Percentiles rank a stretch among this genome's conserved stretches.
Conservation (phyloP, 345 rosid genomes). For the Rhodamnia rubescens region DNA sequence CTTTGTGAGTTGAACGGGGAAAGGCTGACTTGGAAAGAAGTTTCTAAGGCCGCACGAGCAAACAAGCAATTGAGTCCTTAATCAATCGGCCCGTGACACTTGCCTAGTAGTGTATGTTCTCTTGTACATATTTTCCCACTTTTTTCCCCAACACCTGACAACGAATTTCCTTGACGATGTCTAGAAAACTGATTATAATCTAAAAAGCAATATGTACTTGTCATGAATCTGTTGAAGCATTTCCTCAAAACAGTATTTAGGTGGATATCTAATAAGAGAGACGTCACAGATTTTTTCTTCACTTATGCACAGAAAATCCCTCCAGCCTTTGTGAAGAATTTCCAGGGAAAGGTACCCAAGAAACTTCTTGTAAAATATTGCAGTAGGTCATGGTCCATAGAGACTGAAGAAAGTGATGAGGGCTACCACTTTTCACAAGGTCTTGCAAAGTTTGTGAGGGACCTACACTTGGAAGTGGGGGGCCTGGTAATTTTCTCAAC, state of each 20-base stretch:
- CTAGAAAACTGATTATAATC: no score
- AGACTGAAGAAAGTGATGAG: neutral
- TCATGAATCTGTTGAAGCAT: neutral
- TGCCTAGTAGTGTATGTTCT: no score
- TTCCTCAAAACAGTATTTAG: neutral
- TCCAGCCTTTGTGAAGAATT: neutral
- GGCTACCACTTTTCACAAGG: neutral
- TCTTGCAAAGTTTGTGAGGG: neutral
- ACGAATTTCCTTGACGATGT: no score
- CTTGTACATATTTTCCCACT: no score
- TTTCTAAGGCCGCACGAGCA: no score
- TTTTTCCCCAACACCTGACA: no score
- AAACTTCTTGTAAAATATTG: neutral
- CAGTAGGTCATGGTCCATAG: neutral
- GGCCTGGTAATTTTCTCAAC: neutral
- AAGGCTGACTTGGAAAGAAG: no score
- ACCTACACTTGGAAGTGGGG: neutral
- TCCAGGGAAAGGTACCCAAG: neutral
- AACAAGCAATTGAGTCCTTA: no score
- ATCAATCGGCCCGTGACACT: no score
- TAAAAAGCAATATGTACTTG: no score
- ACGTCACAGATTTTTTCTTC: neutral
- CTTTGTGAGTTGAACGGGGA: no score
- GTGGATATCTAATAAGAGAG: neutral
- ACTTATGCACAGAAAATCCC: neutral